These are phyloP conservation scores for Piper betle DNA, from an alignment of 164 flowering plant genomes.

Conservation along the genomic window DNA sequence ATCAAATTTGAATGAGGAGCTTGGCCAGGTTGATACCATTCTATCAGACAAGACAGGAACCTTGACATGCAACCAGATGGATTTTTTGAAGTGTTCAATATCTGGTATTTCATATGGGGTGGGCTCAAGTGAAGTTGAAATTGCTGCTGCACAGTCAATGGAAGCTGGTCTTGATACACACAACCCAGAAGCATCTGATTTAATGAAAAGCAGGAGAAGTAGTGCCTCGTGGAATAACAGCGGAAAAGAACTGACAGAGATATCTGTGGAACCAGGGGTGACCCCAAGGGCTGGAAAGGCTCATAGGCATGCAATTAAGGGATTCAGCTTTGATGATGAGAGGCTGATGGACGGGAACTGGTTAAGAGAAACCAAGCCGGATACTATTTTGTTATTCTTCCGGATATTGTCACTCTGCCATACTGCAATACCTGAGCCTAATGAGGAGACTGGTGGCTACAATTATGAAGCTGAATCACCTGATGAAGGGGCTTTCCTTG, in stretches of 20 bases:
- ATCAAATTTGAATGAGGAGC: constrained; percentile 89
- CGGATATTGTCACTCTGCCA: constrained; percentile 86
- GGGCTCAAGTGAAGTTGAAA: constrained; percentile 75
- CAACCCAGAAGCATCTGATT: constrained; percentile 2
- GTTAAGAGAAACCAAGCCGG: constrained; percentile 25
- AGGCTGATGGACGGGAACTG: constrained; percentile 76
- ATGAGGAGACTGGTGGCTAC: constrained; percentile 53
- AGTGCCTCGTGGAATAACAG: background rate
- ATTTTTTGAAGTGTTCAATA: constrained; percentile 85
- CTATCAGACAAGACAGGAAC: constrained; percentile 96
- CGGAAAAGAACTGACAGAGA: no score
- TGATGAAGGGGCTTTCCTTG: constrained; percentile 89
- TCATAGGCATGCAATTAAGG: constrained; percentile 33
- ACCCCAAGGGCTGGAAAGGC: constrained; percentile 4
- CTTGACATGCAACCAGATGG: constrained; percentile 95
- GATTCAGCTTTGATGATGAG: constrained; percentile 72
- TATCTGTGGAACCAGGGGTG: no score
- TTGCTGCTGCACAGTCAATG: constrained; percentile 78
- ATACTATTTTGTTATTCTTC: constrained; percentile 31
- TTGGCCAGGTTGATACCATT: constrained; percentile 92
- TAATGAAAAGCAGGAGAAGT: constrained; percentile 4
- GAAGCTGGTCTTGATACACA: constrained; percentile 27
- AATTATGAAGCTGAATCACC: constrained; percentile 95
- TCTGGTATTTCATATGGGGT: constrained; percentile 80
- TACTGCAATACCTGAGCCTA: constrained; percentile 73